Percentiles rank a stretch among this genome's conserved stretches.
phyloP scores from a whole-genome alignment of 352 stramenopile genomes.

The Pythium chondricola region DNA sequence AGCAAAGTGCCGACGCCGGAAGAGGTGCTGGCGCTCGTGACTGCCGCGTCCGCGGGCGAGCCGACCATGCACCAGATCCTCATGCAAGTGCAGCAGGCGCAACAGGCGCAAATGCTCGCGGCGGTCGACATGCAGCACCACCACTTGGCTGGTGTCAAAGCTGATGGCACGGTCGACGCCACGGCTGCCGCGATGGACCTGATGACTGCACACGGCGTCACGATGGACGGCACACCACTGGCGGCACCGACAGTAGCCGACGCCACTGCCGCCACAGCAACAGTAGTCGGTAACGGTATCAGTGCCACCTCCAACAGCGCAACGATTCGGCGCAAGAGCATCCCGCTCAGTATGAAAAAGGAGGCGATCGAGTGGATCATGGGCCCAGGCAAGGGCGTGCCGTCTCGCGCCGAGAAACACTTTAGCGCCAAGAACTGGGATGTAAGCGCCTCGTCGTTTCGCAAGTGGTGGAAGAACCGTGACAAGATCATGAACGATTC shows the following conservation, averaged over 20 bases:
- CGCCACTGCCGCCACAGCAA: background rate
- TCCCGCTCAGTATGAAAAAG: conserved; percentile 78
- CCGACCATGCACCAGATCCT: conserved; percentile 52
- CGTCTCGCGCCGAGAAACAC: conserved; percentile 65
- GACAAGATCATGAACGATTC: conserved; percentile 72
- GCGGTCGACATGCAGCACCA: conserved; percentile 3
- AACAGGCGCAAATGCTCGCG: conserved; percentile 22
- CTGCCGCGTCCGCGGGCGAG: conserved; percentile 27
- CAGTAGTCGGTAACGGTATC: background rate
- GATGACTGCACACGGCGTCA: conserved; percentile 13
- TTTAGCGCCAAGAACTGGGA: conserved; percentile 68
- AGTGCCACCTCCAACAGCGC: background rate
- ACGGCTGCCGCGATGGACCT: conserved; percentile 15
- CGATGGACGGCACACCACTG: background rate
- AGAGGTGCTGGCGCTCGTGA: conserved; percentile 53
- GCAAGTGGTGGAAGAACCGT: conserved; percentile 84
- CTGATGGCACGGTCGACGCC: conserved; percentile 4
- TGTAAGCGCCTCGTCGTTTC: conserved; percentile 69
- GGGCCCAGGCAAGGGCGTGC: conserved; percentile 59
- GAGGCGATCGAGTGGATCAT: conserved; percentile 79
- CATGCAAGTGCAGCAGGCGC: conserved; percentile 40
- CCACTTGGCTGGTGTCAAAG: no score
- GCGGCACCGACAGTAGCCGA: conserved; percentile 1
- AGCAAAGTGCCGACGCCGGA: conserved; percentile 46
- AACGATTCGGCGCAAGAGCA: conserved; percentile 64